Evolutionary conservation across 108 stramenopile species (phyloP), one percentile per base, ranked within the genome.

Genomic region (Discostella stelligeroides): DNA sequence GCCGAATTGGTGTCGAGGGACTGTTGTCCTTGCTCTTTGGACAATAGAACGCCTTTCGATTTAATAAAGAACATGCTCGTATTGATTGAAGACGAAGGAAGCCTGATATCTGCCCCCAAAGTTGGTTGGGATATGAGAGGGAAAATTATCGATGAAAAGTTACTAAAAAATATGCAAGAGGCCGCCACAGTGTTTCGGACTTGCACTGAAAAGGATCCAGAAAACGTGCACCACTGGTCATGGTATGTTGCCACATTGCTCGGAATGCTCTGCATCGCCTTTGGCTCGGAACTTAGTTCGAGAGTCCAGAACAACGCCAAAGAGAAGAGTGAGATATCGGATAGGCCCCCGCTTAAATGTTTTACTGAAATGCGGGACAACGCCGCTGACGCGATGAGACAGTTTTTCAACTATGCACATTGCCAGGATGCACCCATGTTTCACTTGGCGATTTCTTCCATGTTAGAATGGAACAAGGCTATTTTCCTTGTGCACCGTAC

Each of bases 231-330:
- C 38, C 57, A 72, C 38, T 79, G 77, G 77, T 61, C 70, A 39
- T 79, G 77, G 77, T 79, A 72, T 62, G 66, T 79, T n/a, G 77
- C 70, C 17, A 67, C 70, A 21, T 54, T 56, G 28, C 64, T 71
- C 21, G 77, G 77, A 0, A 49, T 70, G 49, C 64, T 79, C 29
- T 79, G 77, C 60, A 48, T 79, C 39, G 58, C 63, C 56, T 79
- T 70, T 34, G 70, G 77, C 18, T 14, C 64, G 28, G 9, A 60
- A 4, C 8, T 60, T 5, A 47, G 57, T 48, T 41, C 15, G 45
- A 34, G 37, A 41, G 1, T 28, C 8, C 27, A 30, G 25, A 9
- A 0, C 29, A 27, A 58, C 41, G 24, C 23, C 29, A 30, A 49
- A 51, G 45, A 1, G 18, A 14, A 18, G 59, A 47, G 50, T 28